phyloP scores from a whole-genome alignment of 768 basidiomycete genomes.

The Rhodosporidiobolus odoratus region DNA sequence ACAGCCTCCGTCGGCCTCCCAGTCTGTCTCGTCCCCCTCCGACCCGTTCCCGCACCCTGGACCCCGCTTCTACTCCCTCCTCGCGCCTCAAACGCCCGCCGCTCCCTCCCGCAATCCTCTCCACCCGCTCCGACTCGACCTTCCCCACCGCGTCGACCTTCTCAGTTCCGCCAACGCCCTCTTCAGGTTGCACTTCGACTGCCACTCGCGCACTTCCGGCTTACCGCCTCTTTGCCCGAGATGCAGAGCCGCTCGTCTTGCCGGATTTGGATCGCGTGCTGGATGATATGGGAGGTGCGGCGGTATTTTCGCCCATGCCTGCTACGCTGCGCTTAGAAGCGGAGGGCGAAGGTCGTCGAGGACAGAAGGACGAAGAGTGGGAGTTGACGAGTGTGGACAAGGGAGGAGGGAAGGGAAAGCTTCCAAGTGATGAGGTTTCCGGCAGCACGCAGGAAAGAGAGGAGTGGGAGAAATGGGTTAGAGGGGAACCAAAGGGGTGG shows the following conservation, averaged over 20 bases:
- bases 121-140: neutral
- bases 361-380: neutral
- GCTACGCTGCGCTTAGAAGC: neutral
- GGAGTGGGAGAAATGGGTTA: slow-evolving; percentile 28
- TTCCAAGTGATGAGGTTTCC: neutral
- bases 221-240: slow-evolving; percentile 57
- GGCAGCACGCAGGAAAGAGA: slow-evolving; percentile 9
- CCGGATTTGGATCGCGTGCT: slow-evolving; percentile 61
- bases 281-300: slow-evolving; percentile 50
- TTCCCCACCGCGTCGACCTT: neutral
- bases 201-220: slow-evolving; percentile 52
- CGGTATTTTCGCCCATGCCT: slow-evolving; percentile 48
- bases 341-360: slow-evolving; percentile 33
- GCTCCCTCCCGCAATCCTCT: neutral
- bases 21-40: neutral
- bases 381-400: neutral
- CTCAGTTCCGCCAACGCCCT: neutral
- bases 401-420: neutral
- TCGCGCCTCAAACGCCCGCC: neutral
- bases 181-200: neutral
- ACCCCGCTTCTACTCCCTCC: neutral
- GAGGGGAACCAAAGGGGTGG: too few species aligned
- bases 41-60: neutral
- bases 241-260: slow-evolving; percentile 58
- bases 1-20: neutral